These are phyloP conservation scores for Fusarium verticillioides DNA, from an alignment of 2,329 filamentous ascomycete genomes.

Conservation along the genomic window DNA sequence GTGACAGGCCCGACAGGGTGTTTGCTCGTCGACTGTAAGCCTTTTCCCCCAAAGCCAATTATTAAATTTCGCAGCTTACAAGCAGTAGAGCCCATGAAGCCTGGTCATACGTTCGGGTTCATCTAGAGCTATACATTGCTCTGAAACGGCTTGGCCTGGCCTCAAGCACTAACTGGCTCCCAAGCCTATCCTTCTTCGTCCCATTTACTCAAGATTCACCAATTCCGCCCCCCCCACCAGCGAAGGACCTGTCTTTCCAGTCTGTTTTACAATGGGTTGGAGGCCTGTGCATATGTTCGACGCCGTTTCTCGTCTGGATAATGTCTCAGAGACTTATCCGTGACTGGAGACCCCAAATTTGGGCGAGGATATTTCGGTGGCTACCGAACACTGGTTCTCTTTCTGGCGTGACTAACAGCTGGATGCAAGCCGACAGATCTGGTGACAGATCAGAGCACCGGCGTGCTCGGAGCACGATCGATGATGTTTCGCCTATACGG, in stretches of 20 bases:
- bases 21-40: slow-evolving; percentile 46
- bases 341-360: slow-evolving; percentile 51
- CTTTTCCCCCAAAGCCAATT: background rate
- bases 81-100: slow-evolving; percentile 44
- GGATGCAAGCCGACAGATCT: slow-evolving; percentile 13
- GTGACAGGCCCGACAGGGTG: slow-evolving; percentile 34
- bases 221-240: slow-evolving; percentile 58
- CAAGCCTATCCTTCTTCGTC: slow-evolving; percentile 61
- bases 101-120: slow-evolving; percentile 58
- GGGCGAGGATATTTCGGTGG: slow-evolving; percentile 51
- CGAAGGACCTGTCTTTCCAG: slow-evolving; percentile 50
- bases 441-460: slow-evolving; percentile 34
- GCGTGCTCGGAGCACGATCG: slow-evolving; percentile 36
- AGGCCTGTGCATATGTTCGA: slow-evolving; percentile 54
- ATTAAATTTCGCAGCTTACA: slow-evolving; percentile 17
- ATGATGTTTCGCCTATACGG: slow-evolving; percentile 41
- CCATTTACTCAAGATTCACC: slow-evolving; percentile 65
- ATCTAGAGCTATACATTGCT: slow-evolving; percentile 64
- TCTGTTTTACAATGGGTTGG: slow-evolving; percentile 59
- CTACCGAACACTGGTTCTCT: slow-evolving; percentile 55
- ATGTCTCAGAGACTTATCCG: slow-evolving; percentile 54
- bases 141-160: slow-evolving; percentile 64
- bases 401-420: slow-evolving; percentile 37
- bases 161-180: slow-evolving; percentile 55
- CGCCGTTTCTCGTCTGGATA: slow-evolving; percentile 61